Percentiles rank a stretch among this genome's conserved stretches.
phyloP scores from a whole-genome alignment of 495 filamentous ascomycete genomes.

The Penicillium samsonianum region DNA sequence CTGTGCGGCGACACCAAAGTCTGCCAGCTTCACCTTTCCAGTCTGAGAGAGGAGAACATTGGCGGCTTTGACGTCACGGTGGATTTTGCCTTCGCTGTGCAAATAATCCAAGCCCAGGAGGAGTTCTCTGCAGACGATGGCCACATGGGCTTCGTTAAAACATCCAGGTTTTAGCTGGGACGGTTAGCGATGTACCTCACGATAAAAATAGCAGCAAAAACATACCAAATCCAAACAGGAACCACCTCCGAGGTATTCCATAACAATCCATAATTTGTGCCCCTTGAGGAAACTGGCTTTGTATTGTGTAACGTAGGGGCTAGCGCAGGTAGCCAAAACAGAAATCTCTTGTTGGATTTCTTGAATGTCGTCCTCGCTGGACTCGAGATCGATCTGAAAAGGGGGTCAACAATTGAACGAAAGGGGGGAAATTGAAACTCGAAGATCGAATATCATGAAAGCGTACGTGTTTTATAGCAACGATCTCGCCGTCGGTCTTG shows the following conservation, averaged over 20 bases:
- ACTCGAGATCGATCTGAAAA: slow-evolving; percentile 93
- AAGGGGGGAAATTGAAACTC: slow-evolving; percentile 16
- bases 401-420: slow-evolving; percentile 25
- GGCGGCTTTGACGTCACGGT: slow-evolving; percentile 96
- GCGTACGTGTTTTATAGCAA: slow-evolving; percentile 87
- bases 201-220: slow-evolving; percentile 3
- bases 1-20: slow-evolving; percentile 97
- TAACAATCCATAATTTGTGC: slow-evolving; percentile 97
- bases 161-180: slow-evolving; percentile 82
- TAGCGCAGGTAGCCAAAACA: slow-evolving; percentile 90
- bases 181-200: slow-evolving; percentile 24
- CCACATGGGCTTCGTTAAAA: slow-evolving; percentile 88
- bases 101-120: slow-evolving; percentile 90
- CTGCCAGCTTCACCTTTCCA: slow-evolving; percentile 95
- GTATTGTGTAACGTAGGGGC: slow-evolving; percentile 93
- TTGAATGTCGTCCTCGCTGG: slow-evolving; percentile 94
- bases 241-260: slow-evolving; percentile 94
- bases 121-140: slow-evolving; percentile 90
- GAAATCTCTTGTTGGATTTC: slow-evolving; percentile 98
- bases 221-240: slow-evolving; percentile 88
- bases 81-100: slow-evolving; percentile 92
- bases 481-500: slow-evolving; percentile 78
- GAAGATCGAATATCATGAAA: slow-evolving; percentile 11
- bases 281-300: slow-evolving; percentile 92
- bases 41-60: slow-evolving; percentile 83